Evolutionary conservation across 2,329 filamentous ascomycete species (phyloP).

Genomic region (Exophiala lecanii-corni): DNA sequence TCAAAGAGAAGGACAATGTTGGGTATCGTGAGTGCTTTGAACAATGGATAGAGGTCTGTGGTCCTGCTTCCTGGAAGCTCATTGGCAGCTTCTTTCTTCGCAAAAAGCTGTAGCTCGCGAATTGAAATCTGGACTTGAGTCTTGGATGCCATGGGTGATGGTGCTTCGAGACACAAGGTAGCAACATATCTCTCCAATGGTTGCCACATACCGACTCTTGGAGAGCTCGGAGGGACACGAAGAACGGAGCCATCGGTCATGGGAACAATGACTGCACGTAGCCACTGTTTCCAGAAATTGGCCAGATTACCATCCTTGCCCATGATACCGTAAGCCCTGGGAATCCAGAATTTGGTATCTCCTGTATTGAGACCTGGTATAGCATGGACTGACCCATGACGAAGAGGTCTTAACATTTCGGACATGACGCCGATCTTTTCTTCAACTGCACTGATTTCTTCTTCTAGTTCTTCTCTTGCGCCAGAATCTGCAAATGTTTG

Average conservation of each 20-base stretch:
- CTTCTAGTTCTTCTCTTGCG: slow-evolving; percentile 79
- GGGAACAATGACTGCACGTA: slow-evolving; percentile 86
- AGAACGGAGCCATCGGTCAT: slow-evolving; percentile 86
- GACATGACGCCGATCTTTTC: slow-evolving; percentile 98
- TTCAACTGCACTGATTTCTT: slow-evolving; percentile 91
- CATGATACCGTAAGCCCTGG: slow-evolving; percentile 86
- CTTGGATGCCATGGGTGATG: slow-evolving; percentile 85
- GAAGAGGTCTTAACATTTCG: slow-evolving; percentile 83
- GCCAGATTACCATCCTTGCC: slow-evolving; percentile 79
- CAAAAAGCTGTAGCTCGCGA: slow-evolving; percentile 84
- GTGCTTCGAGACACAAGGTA: slow-evolving; percentile 91
- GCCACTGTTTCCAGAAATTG: slow-evolving; percentile 97
- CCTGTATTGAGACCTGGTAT: slow-evolving; percentile 95
- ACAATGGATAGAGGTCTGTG: slow-evolving; percentile 87
- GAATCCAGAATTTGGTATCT: slow-evolving; percentile 93
- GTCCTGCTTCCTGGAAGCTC: slow-evolving; percentile 89
- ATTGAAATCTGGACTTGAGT: slow-evolving; percentile 92
- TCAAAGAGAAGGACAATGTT: slow-evolving; percentile 93
- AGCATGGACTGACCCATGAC: slow-evolving; percentile 91
- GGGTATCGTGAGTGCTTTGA: slow-evolving; percentile 80
- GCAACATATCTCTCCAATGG: slow-evolving; percentile 94
- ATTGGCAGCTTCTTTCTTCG: slow-evolving; percentile 86
- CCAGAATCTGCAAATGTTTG: slow-evolving; percentile 73
- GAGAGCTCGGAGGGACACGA: slow-evolving; percentile 80
- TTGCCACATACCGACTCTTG: slow-evolving; percentile 89